Percentiles rank a stretch among this genome's conserved stretches.
These are phyloP conservation scores for Turnera subulata DNA, from an alignment of 345 rosid species.

Conservation along the genomic window DNA sequence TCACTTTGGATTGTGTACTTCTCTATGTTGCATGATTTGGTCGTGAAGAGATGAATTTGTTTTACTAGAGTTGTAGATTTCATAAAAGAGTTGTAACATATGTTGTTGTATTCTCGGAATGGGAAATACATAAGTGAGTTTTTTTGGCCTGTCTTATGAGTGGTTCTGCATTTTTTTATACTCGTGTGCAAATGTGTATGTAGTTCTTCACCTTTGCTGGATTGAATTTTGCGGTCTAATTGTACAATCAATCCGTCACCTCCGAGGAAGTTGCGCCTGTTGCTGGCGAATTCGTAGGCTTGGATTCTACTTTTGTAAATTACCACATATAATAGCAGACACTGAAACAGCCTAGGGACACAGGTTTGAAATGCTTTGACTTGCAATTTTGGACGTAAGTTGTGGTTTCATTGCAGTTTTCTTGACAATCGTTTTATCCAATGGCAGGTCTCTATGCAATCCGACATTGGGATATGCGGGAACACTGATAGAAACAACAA, in stretches of 20 bases:
- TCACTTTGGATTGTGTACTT: too few species aligned
- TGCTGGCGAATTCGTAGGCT: slow-evolving; percentile 28
- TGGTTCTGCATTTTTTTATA: too few species aligned
- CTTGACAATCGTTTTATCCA: neutral
- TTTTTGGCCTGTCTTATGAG: too few species aligned
- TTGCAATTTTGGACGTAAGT: too few species aligned
- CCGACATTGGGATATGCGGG: slow-evolving; percentile 12
- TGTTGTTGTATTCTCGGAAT: too few species aligned
- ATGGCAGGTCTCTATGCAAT: slow-evolving; percentile 29
- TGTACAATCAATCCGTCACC: slow-evolving; percentile 37
- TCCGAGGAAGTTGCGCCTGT: slow-evolving; percentile 22
- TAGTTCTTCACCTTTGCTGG: slow-evolving; percentile 8
- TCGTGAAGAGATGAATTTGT: too few species aligned
- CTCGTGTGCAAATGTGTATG: too few species aligned
- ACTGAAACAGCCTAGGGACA: slow-evolving; percentile 21
- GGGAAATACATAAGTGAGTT: too few species aligned
- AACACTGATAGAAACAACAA: slow-evolving; percentile 16
- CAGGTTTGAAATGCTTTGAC: slow-evolving; percentile 33
- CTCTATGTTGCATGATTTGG: too few species aligned
- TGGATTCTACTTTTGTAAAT: slow-evolving; percentile 49
- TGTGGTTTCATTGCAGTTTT: neutral
- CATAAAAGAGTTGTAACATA: too few species aligned
- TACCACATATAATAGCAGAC: slow-evolving; percentile 25
- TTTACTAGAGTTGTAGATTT: too few species aligned
- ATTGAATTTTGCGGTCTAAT: slow-evolving; percentile 29